Conservation (phyloP, 2,329 filamentous ascomycete species). For the Chalaropsis ovoidea region DNA sequence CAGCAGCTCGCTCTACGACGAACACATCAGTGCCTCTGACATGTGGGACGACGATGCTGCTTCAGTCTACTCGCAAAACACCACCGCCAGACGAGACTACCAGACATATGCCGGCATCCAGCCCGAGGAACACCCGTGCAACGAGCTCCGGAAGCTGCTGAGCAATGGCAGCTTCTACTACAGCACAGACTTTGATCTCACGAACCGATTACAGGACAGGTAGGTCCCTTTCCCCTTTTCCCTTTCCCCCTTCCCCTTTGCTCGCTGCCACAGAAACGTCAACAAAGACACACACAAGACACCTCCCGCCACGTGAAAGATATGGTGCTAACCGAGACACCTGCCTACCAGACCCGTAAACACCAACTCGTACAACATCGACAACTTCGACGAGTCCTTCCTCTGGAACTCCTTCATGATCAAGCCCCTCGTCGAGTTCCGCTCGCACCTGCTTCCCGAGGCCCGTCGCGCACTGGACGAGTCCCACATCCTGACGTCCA, state of each 20-base stretch:
- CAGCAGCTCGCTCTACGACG: slow-evolving; percentile 76
- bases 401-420: slow-evolving; percentile 99
- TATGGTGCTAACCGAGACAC: slow-evolving; percentile 10
- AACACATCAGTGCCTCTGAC: slow-evolving; percentile 49
- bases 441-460: slow-evolving; percentile 63
- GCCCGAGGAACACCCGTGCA: slow-evolving; percentile 75
- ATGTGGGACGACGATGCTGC: slow-evolving; percentile 42
- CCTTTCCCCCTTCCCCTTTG: slow-evolving; percentile 26
- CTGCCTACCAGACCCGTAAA: slow-evolving; percentile 52
- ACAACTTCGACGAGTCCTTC: slow-evolving; percentile 84
- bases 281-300: neutral
- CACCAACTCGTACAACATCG: slow-evolving; percentile 71
- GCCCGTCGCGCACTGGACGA: slow-evolving; percentile 74
- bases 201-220: slow-evolving; percentile 83
- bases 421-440: slow-evolving; percentile 78
- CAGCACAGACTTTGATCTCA: slow-evolving; percentile 95
- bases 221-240: slow-evolving; percentile 32
- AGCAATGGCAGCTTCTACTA: slow-evolving; percentile 96
- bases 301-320: slow-evolving; percentile 25
- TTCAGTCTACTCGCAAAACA: slow-evolving; percentile 40
- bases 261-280: slow-evolving; percentile 23
- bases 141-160: slow-evolving; percentile 81
- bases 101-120: slow-evolving; percentile 32
- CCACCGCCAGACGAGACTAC: slow-evolving; percentile 29
- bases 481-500: slow-evolving; percentile 81